A percentile compares a stretch with the other conserved stretches of the same genome.
These are phyloP conservation scores for Colletotrichum musicola DNA, from an alignment of 2,329 filamentous ascomycete species.

Conservation along the genomic window DNA sequence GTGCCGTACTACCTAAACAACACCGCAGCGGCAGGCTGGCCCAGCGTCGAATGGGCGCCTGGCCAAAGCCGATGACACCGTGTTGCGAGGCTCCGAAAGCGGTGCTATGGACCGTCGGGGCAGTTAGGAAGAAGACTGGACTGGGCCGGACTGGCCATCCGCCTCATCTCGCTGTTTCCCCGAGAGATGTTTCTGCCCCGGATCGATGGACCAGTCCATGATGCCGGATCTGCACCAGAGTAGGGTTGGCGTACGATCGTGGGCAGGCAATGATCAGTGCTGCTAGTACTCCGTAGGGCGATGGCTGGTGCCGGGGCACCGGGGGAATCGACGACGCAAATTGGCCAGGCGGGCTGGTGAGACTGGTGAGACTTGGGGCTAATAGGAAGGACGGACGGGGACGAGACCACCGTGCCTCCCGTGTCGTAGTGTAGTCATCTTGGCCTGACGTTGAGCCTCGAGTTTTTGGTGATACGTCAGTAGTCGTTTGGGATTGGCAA, in stretches of 20 bases:
- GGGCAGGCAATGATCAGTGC: neutral
- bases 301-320: neutral
- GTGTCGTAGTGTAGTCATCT: too few relatives aligned
- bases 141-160: slow-evolving; percentile 8
- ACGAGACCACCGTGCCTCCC: slow-evolving; percentile 9
- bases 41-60: slow-evolving; percentile 25
- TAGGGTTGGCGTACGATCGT: slow-evolving; percentile 21
- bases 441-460: too few relatives aligned
- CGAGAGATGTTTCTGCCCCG: slow-evolving; percentile 15
- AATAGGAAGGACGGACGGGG: neutral
- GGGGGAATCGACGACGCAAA: neutral
- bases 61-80: slow-evolving; percentile 33
- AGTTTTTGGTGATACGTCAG: slow-evolving; percentile 25
- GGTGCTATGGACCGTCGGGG: slow-evolving; percentile 9
- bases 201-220: slow-evolving; percentile 27
- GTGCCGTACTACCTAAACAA: neutral
- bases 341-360: slow-evolving; percentile 4
- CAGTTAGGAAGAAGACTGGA: slow-evolving; percentile 2
- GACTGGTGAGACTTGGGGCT: slow-evolving; percentile 28
- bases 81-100: slow-evolving; percentile 36
- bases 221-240: slow-evolving; percentile 32
- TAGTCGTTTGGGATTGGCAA: slow-evolving; percentile 17
- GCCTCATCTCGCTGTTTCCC: slow-evolving; percentile 19
- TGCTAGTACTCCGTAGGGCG: neutral
- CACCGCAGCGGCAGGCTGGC: neutral